These are phyloP conservation scores for Phaeodactylum tricornutum DNA, from an alignment of 108 stramenopile genomes.

Conservation along the genomic window DNA sequence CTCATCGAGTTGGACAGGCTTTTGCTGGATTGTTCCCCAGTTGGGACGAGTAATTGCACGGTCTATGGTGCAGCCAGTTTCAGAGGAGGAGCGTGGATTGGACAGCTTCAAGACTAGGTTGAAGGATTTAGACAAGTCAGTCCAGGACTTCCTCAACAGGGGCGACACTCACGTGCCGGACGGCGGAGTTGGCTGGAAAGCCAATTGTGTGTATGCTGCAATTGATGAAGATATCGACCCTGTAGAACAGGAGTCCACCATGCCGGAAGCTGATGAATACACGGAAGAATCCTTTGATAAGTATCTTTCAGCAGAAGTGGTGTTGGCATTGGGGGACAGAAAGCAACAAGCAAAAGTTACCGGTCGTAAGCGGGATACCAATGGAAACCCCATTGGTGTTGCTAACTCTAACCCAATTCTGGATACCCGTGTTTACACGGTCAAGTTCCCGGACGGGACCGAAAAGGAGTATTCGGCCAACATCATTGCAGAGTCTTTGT, in stretches of 20 bases:
- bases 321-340: slow-evolving; percentile 12
- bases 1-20: slow-evolving; percentile 6
- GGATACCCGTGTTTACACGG: slow-evolving; percentile 21
- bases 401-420: slow-evolving; percentile 27
- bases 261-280: slow-evolving; percentile 7
- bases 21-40: slow-evolving; percentile 8
- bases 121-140: slow-evolving; percentile 4
- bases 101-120: slow-evolving; percentile 1
- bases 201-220: neutral
- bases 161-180: too few species aligned
- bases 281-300: slow-evolving; percentile 12
- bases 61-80: neutral
- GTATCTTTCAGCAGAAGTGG: slow-evolving; percentile 11
- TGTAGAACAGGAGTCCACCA: neutral
- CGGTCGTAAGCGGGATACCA: slow-evolving; percentile 12
- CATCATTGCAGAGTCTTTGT: slow-evolving; percentile 26
- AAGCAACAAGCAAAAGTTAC: slow-evolving; percentile 13
- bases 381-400: slow-evolving; percentile 20
- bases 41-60: slow-evolving; percentile 8
- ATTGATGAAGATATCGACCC: neutral
- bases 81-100: neutral
- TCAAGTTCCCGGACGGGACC: slow-evolving; percentile 23
- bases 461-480: slow-evolving; percentile 20
- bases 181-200: neutral
- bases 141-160: too few species aligned